These are phyloP conservation scores for Fraxinus pennsylvanica DNA, from an alignment of 257 asterid species.

Conservation along the genomic window DNA sequence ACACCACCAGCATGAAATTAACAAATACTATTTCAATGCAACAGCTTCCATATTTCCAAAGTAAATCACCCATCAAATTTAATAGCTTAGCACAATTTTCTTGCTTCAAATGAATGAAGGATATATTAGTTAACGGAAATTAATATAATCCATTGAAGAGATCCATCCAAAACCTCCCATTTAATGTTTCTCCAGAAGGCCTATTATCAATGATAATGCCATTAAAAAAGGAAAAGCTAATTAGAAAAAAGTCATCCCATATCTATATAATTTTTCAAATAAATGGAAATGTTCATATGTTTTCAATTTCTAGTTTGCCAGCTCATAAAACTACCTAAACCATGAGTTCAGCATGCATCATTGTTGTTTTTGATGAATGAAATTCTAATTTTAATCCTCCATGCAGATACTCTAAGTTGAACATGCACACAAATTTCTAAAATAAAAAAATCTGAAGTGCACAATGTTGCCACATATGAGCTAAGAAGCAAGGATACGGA, in stretches of 20 bases:
- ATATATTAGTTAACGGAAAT: not conserved
- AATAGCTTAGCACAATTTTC: not conserved
- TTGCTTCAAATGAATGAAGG: not conserved
- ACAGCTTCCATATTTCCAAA: not conserved
- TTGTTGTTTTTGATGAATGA: not conserved
- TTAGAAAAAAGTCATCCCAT: not conserved
- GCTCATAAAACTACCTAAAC: not conserved
- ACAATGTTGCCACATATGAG: not conserved
- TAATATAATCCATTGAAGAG: not conserved
- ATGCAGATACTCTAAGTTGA: not conserved
- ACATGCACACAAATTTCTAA: not conserved
- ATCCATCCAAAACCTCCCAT: not conserved
- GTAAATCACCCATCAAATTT: not conserved
- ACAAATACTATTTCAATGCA: not conserved
- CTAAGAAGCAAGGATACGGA: no score
- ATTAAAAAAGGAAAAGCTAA: not conserved
- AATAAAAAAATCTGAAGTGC: not conserved
- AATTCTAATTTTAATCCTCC: not conserved
- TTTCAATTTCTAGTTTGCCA: not conserved
- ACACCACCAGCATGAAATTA: not conserved
- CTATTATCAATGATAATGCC: not conserved
- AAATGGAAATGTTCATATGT: not conserved
- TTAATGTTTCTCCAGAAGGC: not conserved
- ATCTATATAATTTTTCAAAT: not conserved
- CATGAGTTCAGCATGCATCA: not conserved